A percentile compares a stretch with the other conserved stretches of the same genome.
Evolutionary conservation across 2,329 filamentous ascomycete species (phyloP).

Genomic region (Ambrosiella xylebori): DNA sequence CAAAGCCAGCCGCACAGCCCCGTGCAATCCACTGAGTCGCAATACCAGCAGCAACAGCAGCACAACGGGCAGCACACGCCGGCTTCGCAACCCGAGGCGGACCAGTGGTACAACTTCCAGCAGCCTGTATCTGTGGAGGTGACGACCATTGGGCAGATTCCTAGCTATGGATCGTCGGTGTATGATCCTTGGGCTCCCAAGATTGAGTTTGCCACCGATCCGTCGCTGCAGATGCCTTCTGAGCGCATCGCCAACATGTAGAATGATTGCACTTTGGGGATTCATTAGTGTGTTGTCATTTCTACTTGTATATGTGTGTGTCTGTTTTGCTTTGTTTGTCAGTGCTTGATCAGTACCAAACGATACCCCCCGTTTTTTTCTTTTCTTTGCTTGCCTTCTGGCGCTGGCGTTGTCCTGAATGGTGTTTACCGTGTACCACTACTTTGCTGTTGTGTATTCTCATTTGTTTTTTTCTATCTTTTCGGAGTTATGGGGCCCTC

Average conservation of each 20-base stretch:
- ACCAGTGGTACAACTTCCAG: slow-evolving; percentile 42
- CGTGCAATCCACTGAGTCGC: slow-evolving; percentile 17
- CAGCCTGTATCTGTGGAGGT: slow-evolving; percentile 34
- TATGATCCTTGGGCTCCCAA: slow-evolving; percentile 38
- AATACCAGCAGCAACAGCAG: slow-evolving; percentile 21
- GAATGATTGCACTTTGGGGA: slow-evolving; percentile 13
- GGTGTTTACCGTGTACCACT: slow-evolving; percentile 12
- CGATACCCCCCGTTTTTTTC: slow-evolving; percentile 13
- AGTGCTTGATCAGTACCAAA: slow-evolving; percentile 13
- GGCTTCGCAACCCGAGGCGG: slow-evolving; percentile 25
- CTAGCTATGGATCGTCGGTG: slow-evolving; percentile 31
- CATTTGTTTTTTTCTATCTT: slow-evolving; percentile 6
- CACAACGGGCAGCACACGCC: slow-evolving; percentile 16
- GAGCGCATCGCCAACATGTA: slow-evolving; percentile 39
- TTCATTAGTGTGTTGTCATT: slow-evolving; percentile 2
- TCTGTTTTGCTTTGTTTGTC: slow-evolving; percentile 11
- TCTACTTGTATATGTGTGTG: slow-evolving; percentile 8
- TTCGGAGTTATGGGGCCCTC: slow-evolving; percentile 9
- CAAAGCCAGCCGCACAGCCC: slow-evolving; percentile 22
- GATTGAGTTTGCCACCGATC: slow-evolving; percentile 37
- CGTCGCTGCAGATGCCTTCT: slow-evolving; percentile 41
- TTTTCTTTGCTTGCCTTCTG: slow-evolving; percentile 10
- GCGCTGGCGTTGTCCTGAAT: slow-evolving; percentile 5
- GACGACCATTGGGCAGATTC: slow-evolving; percentile 33
- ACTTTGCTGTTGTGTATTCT: slow-evolving; percentile 7